Conservation (phyloP, 768 basidiomycete genomes). For the Termitomyces sp. region DNA sequence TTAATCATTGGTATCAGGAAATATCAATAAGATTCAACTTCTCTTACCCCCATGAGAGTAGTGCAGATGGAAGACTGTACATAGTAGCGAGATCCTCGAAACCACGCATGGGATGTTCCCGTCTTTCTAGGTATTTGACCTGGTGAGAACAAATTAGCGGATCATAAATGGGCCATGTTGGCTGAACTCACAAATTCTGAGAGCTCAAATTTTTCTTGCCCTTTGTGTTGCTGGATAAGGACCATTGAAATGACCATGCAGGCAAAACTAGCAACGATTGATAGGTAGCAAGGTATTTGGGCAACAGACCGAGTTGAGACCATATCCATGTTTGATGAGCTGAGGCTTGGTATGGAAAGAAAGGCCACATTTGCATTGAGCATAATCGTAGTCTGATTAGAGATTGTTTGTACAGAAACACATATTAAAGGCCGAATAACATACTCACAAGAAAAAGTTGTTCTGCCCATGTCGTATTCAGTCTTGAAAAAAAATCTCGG, state of each 20-base stretch:
- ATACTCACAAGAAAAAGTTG: not conserved
- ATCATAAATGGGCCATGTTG: not conserved
- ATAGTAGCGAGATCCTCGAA: constrained; percentile 1
- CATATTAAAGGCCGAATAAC: not conserved
- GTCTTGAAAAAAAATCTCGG: not conserved
- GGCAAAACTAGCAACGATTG: not conserved
- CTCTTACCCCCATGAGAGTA: constrained; percentile 1
- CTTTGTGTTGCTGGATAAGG: not conserved
- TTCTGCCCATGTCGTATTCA: not conserved
- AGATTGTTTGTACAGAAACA: not conserved
- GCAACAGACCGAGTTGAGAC: not conserved
- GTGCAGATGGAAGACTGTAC: constrained; percentile 1
- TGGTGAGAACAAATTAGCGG: not conserved
- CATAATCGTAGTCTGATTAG: not conserved
- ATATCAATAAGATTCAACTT: not conserved
- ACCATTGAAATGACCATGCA: constrained; percentile 1
- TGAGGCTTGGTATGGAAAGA: constrained; percentile 1
- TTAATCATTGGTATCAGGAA: not conserved
- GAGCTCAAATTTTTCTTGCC: not conserved
- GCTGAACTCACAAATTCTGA: not conserved
- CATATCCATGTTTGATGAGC: not conserved
- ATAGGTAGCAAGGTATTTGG: not conserved
- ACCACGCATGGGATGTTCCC: not conserved
- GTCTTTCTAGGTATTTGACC: not conserved
- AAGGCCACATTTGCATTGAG: too few relatives aligned